A percentile compares a stretch with the other conserved stretches of the same genome.
phyloP scores from a whole-genome alignment of 768 basidiomycete genomes.

The Boletus rufocinnamomeus region DNA sequence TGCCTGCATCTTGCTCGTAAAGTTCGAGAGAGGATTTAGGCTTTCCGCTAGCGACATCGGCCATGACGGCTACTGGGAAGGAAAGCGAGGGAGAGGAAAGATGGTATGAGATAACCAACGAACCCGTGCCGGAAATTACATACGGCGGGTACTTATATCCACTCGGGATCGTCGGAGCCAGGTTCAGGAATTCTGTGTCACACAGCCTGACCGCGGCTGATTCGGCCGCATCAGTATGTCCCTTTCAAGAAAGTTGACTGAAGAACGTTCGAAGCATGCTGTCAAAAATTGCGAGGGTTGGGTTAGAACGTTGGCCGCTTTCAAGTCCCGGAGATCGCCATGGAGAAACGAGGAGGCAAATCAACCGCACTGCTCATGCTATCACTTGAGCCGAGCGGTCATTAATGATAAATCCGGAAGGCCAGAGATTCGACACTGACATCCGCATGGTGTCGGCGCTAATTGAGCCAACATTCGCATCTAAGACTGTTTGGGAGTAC shows the following conservation, averaged over 20 bases:
- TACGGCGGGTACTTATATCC: conserved; percentile 5
- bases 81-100: background rate
- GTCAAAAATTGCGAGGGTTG: background rate
- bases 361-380: background rate
- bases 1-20: conserved; percentile 31
- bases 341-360: conserved; percentile 3
- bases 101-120: background rate
- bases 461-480: background rate
- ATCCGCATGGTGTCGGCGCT: background rate
- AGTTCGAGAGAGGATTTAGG: conserved; percentile 25
- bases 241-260: background rate
- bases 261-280: conserved; percentile 17
- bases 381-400: background rate
- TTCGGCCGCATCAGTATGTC: background rate
- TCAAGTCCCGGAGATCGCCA: conserved; percentile 9
- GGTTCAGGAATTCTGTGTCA: background rate
- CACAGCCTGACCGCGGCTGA: conserved; percentile 5
- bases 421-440: background rate
- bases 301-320: background rate
- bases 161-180: background rate
- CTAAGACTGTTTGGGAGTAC: background rate
- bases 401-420: too few relatives aligned
- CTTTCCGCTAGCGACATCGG: background rate
- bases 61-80: conserved; percentile 14
- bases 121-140: background rate